phyloP scores from a whole-genome alignment of 2,329 filamentous ascomycete genomes.

The Neofusicoccum kwambonambiense region DNA sequence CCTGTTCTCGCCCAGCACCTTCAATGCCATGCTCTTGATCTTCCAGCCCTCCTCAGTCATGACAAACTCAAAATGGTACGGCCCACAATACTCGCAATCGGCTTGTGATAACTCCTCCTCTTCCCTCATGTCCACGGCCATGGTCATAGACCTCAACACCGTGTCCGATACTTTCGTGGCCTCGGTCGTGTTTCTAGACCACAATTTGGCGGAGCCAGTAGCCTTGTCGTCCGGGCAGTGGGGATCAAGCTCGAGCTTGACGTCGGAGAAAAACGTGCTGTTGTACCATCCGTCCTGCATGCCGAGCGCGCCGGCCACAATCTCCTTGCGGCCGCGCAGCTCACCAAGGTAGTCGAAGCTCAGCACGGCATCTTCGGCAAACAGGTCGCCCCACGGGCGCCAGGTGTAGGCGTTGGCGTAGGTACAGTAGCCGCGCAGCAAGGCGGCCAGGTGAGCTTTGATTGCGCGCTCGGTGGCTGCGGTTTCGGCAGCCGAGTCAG shows the following conservation, averaged over 20 bases:
- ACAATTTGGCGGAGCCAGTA: not conserved
- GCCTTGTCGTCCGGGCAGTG: not conserved
- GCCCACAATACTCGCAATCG: not conserved
- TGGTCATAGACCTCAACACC: not conserved
- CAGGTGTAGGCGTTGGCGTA: not conserved
- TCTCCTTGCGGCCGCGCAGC: not conserved
- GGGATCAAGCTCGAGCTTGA: not conserved
- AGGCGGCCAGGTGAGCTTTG: not conserved
- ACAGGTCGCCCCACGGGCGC: not conserved
- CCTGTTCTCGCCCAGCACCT: not conserved
- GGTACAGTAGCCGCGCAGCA: constrained; percentile 2
- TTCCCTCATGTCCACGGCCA: not conserved
- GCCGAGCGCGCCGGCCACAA: not conserved
- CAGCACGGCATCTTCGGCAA: constrained; percentile 2
- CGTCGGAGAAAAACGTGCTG: not conserved
- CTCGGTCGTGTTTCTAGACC: not conserved
- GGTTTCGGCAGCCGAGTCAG: not conserved
- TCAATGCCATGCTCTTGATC: constrained; percentile 1
- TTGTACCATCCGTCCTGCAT: not conserved
- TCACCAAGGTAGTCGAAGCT: constrained; percentile 1
- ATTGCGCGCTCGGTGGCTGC: not conserved
- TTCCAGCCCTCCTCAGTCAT: not conserved
- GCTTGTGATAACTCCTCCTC: not conserved
- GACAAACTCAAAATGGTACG: not conserved
- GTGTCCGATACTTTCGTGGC: not conserved